Evolutionary conservation across 1,284 basidiomycete species (phyloP), one percentile per base, ranked within the genome.

Genomic region (Anthracocystis setariae): DNA sequence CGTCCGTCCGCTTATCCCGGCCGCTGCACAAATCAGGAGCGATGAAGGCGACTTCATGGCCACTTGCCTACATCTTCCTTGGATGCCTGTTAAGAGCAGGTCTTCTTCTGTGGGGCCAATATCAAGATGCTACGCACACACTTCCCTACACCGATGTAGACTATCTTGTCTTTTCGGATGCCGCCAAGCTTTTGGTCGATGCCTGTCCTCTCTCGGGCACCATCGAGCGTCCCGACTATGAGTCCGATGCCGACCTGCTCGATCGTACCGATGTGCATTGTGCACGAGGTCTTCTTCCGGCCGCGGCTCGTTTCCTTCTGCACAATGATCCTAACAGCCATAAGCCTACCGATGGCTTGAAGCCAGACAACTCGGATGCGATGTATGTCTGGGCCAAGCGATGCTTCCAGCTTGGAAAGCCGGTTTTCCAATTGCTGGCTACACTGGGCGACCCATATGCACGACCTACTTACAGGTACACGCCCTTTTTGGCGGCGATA

Each of bases 101-200:
- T 13, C 87, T 95, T 44, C 90, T 95, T 57, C 78, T 90, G 5
- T 94, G 93, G 83, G 92, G 92, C 79, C 90, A 91, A 84, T 93
- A 92, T 88, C 92, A 94, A 69, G 93, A 95, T 78, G 87, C 87
- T 3, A 88, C 85, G 67, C 91, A 90, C 1, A 81, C 88, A n/a
- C 88, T 98, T 29, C 94, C 94, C 81, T 98, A 98, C 83, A 98
- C 95, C 17, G 95, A 99, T 84, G 87, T 98, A 60, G 96, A 99
- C 85, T 98, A 98, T 84, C 88, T 89, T 40, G 95, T 99, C 69
- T 96, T 97, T 85, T 91, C 89, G 57, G 94, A 98, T 82, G 96
- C 94, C 4, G 89, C 92, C 3, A 62, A 60, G 15, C 35, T 64
- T 35, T 39, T 81, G 13, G 53, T 73, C 29, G 24, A 69, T 8